These are phyloP conservation scores for Forsythia suspensa DNA, from an alignment of 257 asterid genomes.

Conservation along the genomic window DNA sequence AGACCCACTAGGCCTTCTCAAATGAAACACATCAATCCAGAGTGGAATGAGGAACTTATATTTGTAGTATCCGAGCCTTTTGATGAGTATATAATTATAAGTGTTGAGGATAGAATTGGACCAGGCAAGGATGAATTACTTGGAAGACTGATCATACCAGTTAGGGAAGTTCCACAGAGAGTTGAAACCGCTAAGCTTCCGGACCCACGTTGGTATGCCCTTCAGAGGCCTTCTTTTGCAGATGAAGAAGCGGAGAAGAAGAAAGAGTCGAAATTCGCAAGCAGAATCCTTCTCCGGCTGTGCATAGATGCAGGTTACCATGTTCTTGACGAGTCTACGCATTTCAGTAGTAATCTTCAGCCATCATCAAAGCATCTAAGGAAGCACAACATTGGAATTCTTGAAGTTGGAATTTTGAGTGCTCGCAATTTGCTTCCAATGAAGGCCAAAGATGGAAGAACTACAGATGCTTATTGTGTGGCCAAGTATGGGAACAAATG, in stretches of 20 bases:
- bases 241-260: constrained; percentile 54
- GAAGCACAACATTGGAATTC: constrained; percentile 74
- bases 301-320: constrained; percentile 80
- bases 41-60: constrained; percentile 92
- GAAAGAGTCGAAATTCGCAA: constrained; percentile 74
- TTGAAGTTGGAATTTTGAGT: constrained; percentile 81
- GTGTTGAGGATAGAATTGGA: constrained; percentile 62
- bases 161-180: constrained; percentile 49
- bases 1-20: constrained; percentile 63
- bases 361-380: constrained; percentile 71
- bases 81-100: constrained; percentile 59
- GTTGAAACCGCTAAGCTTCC: constrained; percentile 53
- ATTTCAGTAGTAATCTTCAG: constrained; percentile 82
- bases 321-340: constrained; percentile 82
- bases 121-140: constrained; percentile 55
- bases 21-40: constrained; percentile 49
- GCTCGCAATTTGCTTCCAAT: constrained; percentile 69
- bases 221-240: constrained; percentile 48
- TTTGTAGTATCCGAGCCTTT: constrained; percentile 82
- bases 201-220: constrained; percentile 68
- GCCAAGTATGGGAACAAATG: constrained; percentile 98
- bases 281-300: constrained; percentile 70
- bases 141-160: constrained; percentile 60
- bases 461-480: constrained; percentile 86
- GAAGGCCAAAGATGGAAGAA: constrained; percentile 76